Conservation (phyloP, 2,329 filamentous ascomycete species). For the Fusarium proliferatum region DNA sequence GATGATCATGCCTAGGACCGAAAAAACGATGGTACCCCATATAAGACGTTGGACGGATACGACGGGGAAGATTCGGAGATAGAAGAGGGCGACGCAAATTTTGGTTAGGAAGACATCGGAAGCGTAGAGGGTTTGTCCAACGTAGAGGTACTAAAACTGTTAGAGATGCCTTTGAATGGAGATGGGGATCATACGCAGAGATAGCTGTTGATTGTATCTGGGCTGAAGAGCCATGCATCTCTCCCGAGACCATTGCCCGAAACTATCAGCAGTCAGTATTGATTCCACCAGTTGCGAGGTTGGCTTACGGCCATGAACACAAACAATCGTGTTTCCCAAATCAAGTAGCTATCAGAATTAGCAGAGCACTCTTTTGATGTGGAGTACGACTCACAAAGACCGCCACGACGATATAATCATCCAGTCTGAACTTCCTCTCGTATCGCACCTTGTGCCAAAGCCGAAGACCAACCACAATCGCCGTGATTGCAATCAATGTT, state of each 20-base stretch:
- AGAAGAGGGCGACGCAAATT: constrained; percentile 17
- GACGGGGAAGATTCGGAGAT: constrained; percentile 24
- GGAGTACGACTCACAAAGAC: neutral
- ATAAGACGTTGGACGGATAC: neutral
- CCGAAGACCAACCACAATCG: neutral
- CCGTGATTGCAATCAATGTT: neutral
- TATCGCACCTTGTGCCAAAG: neutral
- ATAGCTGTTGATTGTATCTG: neutral
- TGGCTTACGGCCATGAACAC: neutral
- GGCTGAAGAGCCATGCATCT: constrained; percentile 11
- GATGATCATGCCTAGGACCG: neutral
- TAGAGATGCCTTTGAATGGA: neutral
- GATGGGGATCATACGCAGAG: neutral
- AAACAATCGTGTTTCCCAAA: neutral
- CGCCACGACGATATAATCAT: neutral
- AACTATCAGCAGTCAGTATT: neutral
- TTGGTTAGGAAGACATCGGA: constrained; percentile 4
- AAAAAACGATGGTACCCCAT: constrained; percentile 8
- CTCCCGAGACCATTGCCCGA: constrained; percentile 5
- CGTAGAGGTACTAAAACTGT: neutral
- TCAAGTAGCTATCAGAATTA: neutral
- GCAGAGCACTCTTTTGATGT: accelerated
- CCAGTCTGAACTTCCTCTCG: neutral
- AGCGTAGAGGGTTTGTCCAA: constrained; percentile 14
- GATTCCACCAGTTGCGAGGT: accelerated